Evolutionary conservation across 352 stramenopile species (phyloP), one percentile per base, ranked within the genome.

Genomic region (Phytophthora sansomeana): DNA sequence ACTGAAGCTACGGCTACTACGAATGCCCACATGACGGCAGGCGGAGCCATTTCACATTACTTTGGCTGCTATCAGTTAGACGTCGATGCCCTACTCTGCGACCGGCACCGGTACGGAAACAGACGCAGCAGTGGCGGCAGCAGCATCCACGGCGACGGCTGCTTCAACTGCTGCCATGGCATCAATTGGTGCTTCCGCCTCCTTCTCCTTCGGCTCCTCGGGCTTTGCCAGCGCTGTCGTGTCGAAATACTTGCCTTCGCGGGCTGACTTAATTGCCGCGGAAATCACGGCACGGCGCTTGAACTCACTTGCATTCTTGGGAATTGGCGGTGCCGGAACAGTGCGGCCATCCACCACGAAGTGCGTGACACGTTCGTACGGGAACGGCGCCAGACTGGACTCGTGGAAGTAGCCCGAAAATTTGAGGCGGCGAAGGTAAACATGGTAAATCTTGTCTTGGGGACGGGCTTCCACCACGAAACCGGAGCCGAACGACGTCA

Each of bases 321-420:
- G 85, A 63, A 93, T 86, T 33, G 88, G 74, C 0, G 83, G 85
- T 16, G 82, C 81, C 21, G 72, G 81, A 46, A 91, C 83, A 36
- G 83, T 90, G 30, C 79, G 80, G 39, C 85, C 85, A 36, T 93
- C 84, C 41, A 95, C 84, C n/a, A 93, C 83, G 58, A 95, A 88
- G 46, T 95, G 87, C 50, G 87, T 93, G 28, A 93, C 87, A 36
- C 83, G 83, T 32, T 95, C 85, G 41, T 95, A 95, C n/a, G 87
- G 87, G 67, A 95, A 95, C 19, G 73, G 62, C 48, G 69, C 57
- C 29, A 95, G 55, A 28, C 69, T 80, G 8, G 74, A 61, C 49
- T 95, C 87, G 74, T 93, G 83, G 48, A 93, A 95, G 59, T 81
- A 93, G 7, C 83, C 87, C 3, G 62, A 75, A 51, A 86, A 83